phyloP scores from a whole-genome alignment of 2,329 filamentous ascomycete genomes.

The Ceratocystis destructans region DNA sequence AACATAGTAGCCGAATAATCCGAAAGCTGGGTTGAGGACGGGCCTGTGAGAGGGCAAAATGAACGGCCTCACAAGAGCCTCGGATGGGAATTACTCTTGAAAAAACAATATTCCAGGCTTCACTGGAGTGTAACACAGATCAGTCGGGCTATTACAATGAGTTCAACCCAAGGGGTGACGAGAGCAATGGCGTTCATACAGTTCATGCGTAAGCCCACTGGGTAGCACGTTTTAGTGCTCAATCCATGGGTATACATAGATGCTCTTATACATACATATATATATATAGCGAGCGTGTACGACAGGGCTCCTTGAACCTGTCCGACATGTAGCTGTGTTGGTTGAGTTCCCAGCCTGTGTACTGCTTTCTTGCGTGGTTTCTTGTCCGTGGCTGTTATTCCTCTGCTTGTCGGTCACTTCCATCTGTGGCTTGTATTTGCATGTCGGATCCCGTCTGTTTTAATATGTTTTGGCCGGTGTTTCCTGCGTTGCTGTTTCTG shows the following conservation, averaged over 20 bases:
- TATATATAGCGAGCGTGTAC: no score
- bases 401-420: neutral
- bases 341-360: neutral
- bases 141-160: neutral
- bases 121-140: neutral
- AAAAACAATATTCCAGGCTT: neutral
- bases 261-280: neutral
- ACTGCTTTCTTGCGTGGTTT: neutral
- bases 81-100: neutral
- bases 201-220: conserved; percentile 12
- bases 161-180: neutral
- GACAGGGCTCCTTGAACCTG: neutral
- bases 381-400: neutral
- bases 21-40: neutral
- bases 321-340: neutral
- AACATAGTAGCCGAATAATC: no score
- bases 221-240: neutral
- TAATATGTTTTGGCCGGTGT: no score
- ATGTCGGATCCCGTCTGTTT: neutral
- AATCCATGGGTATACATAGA: neutral
- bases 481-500: neutral
- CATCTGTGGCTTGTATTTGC: neutral
- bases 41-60: neutral
- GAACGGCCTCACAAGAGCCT: neutral
- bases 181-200: conserved; percentile 5